Evolutionary conservation across 192 early-diverging fungal species (phyloP), one percentile per base, ranked within the genome.

Genomic region (Allomyces javanicus): DNA sequence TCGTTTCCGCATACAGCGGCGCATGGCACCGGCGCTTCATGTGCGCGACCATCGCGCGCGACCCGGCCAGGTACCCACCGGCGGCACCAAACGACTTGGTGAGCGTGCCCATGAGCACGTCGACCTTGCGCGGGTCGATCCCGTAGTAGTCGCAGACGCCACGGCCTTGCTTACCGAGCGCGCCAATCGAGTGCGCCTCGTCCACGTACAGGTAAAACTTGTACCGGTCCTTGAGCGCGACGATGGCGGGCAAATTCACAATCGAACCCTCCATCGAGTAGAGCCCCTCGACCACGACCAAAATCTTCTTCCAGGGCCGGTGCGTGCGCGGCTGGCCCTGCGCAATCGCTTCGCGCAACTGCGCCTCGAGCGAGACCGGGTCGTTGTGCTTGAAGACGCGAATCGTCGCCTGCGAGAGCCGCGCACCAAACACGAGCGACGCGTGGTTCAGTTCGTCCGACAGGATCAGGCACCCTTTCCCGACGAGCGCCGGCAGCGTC

Each of bases 181-280:
- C 94, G 62, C 94, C 93, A 66, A 99, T 86, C 43, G 90, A 93
- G 72, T 99, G 94, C 21, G 96, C 96, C 76, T 99, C 94, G 74
- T 99, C 93, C 9, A 99, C 82, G 77, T 94, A 96, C 61, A 97
- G 75, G 77, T 92, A 92, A 76, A 93, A 94, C 83, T 90, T 89
- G 79, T 93, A 98, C 74, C 88, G 85, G 72, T 84, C 84, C 69
- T 90, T 91, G 69, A 98, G 77, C 50, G 83, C 91, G 26, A 96
- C 74, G 64, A 96, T 85, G 66, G 88, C 87, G 43, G 92, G 94
- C 55, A 96, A 74, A 65, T 86, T 85, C 73, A 85, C 85, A 75
- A 93, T 88, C 69, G 86, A 86, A 55, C 96, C 96, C 72, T 98
- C 96, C 96, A 98, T 98, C 21, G 91, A 94, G 77, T 93, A 98